Evolutionary conservation across 78 protist genomes (phyloP), one percentile per base, ranked within the genome.

Genomic region (Polysphondylium violaceum): DNA sequence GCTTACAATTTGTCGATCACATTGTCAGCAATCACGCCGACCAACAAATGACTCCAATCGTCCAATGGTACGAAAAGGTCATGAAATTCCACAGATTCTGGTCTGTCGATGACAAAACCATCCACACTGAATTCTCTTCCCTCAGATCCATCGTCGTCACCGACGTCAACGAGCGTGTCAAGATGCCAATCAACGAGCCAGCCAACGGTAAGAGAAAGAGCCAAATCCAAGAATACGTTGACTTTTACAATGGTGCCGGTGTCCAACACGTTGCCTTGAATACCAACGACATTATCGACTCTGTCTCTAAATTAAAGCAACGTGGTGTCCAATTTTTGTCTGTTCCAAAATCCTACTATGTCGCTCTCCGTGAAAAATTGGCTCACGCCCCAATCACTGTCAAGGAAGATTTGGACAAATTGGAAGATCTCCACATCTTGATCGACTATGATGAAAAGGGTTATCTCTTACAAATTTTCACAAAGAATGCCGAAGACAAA

Each of bases 381-480:
- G 50, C 68, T 16, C 85, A 77, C 43, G 68, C 94, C 9, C 78
- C 94, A 74, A 50, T 94, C 58, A 29, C 73, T 19, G 58, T 94
- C 38, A 76, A 87, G 36, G 98, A 97, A 73, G 96, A 93, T 76
- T 11, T 97, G 38, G 94, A 91, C 35, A 55, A 0, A 55, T 36
- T 95, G 16, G 93, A 93, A 73, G 27, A 88, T 67, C 85, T 89
- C 38, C 27, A 76, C 68, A 95, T 97, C 74, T 95, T 97, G 50
- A 91, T 97, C 73, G 99, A 97, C 89, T 95, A 71, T 33, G 98
- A 97, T 90, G 98, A 97, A 21, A 67, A 83, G 25, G 99, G 99
- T 71, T 95, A 95, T 79, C 94, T 97, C 65, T 93, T 97, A 71
- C 99, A 97, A 94, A 96, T 97, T 79, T 97, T 97, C 94, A 97